phyloP scores from a whole-genome alignment of 1,139 yeast genomes.

The Suhomyces bribrorum region DNA sequence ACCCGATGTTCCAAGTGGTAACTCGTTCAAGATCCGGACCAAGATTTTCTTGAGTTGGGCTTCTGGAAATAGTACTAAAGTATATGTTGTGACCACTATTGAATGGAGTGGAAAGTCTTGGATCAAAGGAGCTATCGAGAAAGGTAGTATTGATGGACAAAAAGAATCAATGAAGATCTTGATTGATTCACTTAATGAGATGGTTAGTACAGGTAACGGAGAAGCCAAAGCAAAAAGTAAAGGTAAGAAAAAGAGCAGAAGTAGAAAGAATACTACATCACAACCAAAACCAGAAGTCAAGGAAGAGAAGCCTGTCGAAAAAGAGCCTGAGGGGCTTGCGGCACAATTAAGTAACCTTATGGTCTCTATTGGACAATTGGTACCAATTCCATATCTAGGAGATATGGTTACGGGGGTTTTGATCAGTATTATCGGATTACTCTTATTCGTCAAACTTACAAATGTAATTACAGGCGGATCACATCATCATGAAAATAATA shows the following conservation, averaged over 20 bases:
- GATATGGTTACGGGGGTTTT: conserved; percentile 28
- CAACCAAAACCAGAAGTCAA: conserved; percentile 15
- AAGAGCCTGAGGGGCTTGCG: conserved; percentile 13
- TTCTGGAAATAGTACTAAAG: conserved; percentile 60
- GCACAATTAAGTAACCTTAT: conserved; percentile 28
- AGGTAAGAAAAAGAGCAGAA: conserved; percentile 28
- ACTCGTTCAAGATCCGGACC: conserved; percentile 73
- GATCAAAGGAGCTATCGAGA: conserved; percentile 89
- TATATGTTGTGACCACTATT: conserved; percentile 64
- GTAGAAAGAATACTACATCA: conserved; percentile 19
- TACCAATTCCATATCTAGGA: conserved; percentile 34
- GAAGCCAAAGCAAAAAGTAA: conserved; percentile 14
- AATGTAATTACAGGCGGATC: conserved; percentile 11
- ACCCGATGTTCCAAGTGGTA: conserved; percentile 96
- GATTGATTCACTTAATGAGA: conserved; percentile 56
- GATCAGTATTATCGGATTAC: conserved; percentile 18
- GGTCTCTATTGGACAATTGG: conserved; percentile 29
- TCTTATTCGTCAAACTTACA: conserved; percentile 11
- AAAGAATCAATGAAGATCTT: conserved; percentile 63
- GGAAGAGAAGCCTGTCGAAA: conserved; percentile 14
- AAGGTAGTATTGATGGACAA: conserved; percentile 91
- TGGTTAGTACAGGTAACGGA: conserved; percentile 27
- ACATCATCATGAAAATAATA: neutral
- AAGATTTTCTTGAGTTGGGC: conserved; percentile 76
- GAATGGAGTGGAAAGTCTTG: conserved; percentile 95